Percentiles rank a stretch among this genome's conserved stretches.
These are phyloP conservation scores for Monosporascus sp. DNA, from an alignment of 2,329 filamentous ascomycete genomes.

Conservation along the genomic window DNA sequence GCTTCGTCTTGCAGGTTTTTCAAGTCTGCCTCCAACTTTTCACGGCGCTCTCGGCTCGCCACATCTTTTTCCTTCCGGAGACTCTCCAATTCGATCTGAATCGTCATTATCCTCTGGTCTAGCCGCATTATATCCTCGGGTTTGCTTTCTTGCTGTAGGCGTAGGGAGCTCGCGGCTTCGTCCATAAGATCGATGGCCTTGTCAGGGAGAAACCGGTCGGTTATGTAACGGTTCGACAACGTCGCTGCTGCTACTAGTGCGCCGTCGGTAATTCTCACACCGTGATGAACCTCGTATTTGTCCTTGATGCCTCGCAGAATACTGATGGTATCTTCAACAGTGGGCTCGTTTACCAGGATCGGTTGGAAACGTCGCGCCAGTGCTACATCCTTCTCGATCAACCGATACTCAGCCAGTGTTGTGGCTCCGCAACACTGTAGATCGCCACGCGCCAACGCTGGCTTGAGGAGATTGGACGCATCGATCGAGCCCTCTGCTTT, in stretches of 20 bases:
- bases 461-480: constrained; percentile 90
- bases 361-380: constrained; percentile 90
- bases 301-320: constrained; percentile 96
- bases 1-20: constrained; percentile 74
- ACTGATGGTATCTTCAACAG: constrained; percentile 87
- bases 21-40: constrained; percentile 76
- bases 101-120: constrained; percentile 93
- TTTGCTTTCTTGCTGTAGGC: constrained; percentile 93
- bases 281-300: constrained; percentile 95
- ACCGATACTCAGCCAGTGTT: constrained; percentile 84
- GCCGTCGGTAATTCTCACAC: constrained; percentile 88
- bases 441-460: constrained; percentile 85
- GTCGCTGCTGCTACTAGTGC: constrained; percentile 88
- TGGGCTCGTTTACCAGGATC: constrained; percentile 87
- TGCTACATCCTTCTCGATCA: constrained; percentile 94
- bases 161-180: constrained; percentile 84
- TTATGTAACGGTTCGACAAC: constrained; percentile 93
- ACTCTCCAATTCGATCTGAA: constrained; percentile 94
- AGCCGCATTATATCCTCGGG: constrained; percentile 90
- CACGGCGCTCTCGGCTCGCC: constrained; percentile 78
- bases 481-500: constrained; percentile 97
- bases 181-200: constrained; percentile 97
- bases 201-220: constrained; percentile 90
- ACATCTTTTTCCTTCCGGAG: constrained; percentile 91
- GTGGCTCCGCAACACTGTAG: constrained; percentile 95